Evolutionary conservation across 1,284 basidiomycete species (phyloP).

Genomic region (Microstroma glucosiphilum): DNA sequence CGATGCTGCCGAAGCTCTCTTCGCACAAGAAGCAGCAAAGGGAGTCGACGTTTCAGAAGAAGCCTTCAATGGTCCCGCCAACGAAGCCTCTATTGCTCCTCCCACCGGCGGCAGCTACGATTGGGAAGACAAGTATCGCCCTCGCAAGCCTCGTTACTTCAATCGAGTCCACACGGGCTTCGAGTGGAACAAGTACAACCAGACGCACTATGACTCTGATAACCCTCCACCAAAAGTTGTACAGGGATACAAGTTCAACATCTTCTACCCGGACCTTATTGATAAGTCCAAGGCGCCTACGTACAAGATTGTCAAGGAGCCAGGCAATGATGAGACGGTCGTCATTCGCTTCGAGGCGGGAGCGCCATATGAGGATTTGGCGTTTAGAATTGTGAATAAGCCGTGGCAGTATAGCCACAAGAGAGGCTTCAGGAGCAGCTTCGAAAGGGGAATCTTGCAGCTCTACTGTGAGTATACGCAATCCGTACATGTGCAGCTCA

Average conservation of each 20-base stretch:
- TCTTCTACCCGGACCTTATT: constrained; percentile 91
- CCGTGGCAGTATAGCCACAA: constrained; percentile 99
- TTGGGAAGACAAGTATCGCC: constrained; percentile 98
- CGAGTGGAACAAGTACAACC: constrained; percentile 84
- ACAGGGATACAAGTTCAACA: constrained; percentile 90
- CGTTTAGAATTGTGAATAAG: constrained; percentile 91
- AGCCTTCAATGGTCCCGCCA: background rate
- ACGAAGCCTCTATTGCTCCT: background rate
- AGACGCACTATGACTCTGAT: constrained; percentile 49
- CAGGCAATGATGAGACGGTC: constrained; percentile 90
- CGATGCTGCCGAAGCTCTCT: constrained; percentile 1
- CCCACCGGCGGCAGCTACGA: constrained; percentile 59
- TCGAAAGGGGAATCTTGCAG: constrained; percentile 58
- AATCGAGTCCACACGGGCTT: constrained; percentile 99
- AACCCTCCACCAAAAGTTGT: constrained; percentile 50
- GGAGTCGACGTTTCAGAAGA: constrained; percentile 50
- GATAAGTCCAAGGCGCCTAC: constrained; percentile 94
- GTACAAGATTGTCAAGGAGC: constrained; percentile 66
- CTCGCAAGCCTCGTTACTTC: constrained; percentile 97
- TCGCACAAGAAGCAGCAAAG: constrained; percentile 56
- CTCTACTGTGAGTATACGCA: constrained; percentile 3
- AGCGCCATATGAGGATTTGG: constrained; percentile 97
- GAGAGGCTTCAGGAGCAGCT: constrained; percentile 58
- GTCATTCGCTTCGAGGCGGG: constrained; percentile 89
- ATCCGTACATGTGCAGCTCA: background rate